Evolutionary conservation across 805 yeast genomes (phyloP), one percentile per base, ranked within the genome.

Genomic region (Sungouiella blattae): DNA sequence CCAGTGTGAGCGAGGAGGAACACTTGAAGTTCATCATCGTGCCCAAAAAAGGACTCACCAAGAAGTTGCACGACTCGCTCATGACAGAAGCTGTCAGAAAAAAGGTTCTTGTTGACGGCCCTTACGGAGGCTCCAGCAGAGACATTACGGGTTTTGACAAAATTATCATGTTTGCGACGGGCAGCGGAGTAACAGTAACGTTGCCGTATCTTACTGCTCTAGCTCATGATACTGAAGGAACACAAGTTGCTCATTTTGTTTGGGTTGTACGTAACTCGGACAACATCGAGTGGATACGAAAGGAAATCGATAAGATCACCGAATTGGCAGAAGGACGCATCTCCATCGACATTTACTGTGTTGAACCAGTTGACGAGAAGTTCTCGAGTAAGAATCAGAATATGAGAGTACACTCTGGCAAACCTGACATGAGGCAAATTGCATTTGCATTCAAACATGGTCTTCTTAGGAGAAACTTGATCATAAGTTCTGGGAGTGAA

Each of bases 101-200:
- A 33, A 57, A 55, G 22, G 70, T 72, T 1, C 67, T 42, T 37
- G 49, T 73, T 13, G 82, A 77, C 46, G 83, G 83, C 1, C 79
- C 83, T 4, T 77, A 74, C 40, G 81, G 83, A 12, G 81, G 80
- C 1, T 45, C 69, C 31, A 45, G 60, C 11, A 61, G 83, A 47
- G 72, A 73, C 40, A 52, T 58, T 5, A 43, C 62, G 14, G 52
- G 72, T 1, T 77, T 77, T 47, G 71, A 71, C 28, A 62, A 67
- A 28, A 53, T 71, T 6, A 49, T 60, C 7, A 46, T 75, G 16
- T 13, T 73, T 2, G 56, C 75, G 15, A 57, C 75, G 1, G 83
- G 83, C 4, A 64, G 73, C 30, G 82, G 83, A 26, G 64, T 76
- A 11, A 62, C 78, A 3, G 75, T 72, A 0, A 61, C 73, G 1